Percentiles rank a stretch among this genome's conserved stretches.
phyloP scores from a whole-genome alignment of 768 basidiomycete species.

The Leccinum boreale region DNA sequence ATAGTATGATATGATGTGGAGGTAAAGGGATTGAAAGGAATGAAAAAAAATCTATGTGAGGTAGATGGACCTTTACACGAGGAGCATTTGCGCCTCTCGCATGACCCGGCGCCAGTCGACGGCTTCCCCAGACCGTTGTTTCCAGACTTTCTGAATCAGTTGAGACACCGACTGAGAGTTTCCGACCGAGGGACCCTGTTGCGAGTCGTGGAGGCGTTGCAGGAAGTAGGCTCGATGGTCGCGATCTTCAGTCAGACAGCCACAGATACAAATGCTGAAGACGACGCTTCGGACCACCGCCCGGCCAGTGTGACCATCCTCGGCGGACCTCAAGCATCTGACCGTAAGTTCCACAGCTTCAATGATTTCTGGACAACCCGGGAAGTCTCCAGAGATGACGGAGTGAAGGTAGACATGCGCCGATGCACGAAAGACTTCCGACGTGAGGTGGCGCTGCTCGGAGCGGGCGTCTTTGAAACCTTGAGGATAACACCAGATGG shows the following conservation, averaged over 20 bases:
- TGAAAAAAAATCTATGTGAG: neutral
- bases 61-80: conserved; percentile 43
- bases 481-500: conserved; percentile 11
- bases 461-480: conserved; percentile 4
- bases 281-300: conserved; percentile 75
- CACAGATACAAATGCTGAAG: conserved; percentile 72
- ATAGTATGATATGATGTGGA: conserved; percentile 2
- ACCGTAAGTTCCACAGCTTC: conserved; percentile 54
- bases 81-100: conserved; percentile 48
- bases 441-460: conserved; percentile 43
- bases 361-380: conserved; percentile 60
- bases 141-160: conserved; percentile 63
- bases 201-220: conserved; percentile 42
- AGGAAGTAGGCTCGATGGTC: conserved; percentile 42
- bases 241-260: conserved; percentile 58
- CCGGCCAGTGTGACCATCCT: conserved; percentile 37
- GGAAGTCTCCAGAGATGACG: conserved; percentile 72
- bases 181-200: conserved; percentile 54
- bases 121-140: conserved; percentile 34
- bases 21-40: neutral
- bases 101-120: conserved; percentile 66
- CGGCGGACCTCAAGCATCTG: conserved; percentile 39
- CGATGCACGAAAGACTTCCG: conserved; percentile 70
- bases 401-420: conserved; percentile 73
- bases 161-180: conserved; percentile 55